Evolutionary conservation across 1,284 basidiomycete genomes (phyloP), one percentile per base, ranked within the genome.

Genomic region (Ustilago loliicola): DNA sequence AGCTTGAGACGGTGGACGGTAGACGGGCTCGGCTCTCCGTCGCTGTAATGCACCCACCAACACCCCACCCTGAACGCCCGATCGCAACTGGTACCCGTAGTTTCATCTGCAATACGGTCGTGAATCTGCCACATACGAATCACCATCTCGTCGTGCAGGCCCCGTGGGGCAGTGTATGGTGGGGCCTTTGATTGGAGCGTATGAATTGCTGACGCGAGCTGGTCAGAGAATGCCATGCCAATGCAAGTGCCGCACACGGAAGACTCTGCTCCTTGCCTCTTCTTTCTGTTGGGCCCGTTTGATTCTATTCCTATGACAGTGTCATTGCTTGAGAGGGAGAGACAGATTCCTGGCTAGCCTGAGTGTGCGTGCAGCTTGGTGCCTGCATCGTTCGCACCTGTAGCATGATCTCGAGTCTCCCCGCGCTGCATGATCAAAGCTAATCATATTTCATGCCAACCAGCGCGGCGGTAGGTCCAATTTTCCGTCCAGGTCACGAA

Each of bases 371-470:
- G 51, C 51, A 53, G 27, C 19, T 30, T 53, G 15, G 32, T 53
- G 51, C 51, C 51, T 53, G 51, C 32, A 36, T 53, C 8, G 11
- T 17, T 9, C n/a, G 10, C 23, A 21, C n/a, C 51, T 23, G 27
- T 15, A 52, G 29, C 50, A 29, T 29, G 27, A 32, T 52, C 50
- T 34, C 1, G 19, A 53, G 51, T 53, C 30, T 53, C 51, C n/a
- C 32, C 30, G 51, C 51, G 32, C 51, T 53, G 4, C 30, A 50
- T 27, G 19, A 21, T 53, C 17, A 4, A 19, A 13, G 21, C 51
- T 21, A n/a, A 30, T 53, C 32, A 34, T 34, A 32, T 50, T 53
- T 53, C 51, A 53, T 53, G 51, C 30, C 51, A 53, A 17, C 23
- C 3, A 2, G 13, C 27, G 47, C 47, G 27, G 25, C 47, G 25